Evolutionary conservation across 2,329 filamentous ascomycete species (phyloP), one percentile per base, ranked within the genome.

Genomic region (Hypoxylon sp.): DNA sequence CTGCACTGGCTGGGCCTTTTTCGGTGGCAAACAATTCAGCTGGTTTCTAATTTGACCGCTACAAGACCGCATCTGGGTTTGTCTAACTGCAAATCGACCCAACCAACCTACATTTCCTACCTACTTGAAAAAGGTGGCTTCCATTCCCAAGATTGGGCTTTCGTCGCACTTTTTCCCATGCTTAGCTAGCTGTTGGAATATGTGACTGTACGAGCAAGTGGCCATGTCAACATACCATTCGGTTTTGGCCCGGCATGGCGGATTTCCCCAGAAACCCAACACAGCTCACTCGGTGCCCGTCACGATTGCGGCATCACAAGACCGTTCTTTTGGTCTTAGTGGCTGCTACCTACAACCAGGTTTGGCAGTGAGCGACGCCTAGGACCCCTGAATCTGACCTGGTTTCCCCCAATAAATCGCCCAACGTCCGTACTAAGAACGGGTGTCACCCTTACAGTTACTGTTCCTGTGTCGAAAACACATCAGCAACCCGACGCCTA

Each of bases 251-350:
- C 66, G 63, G 57, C 40, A 67, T 69, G 48, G 55, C 64, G 64
- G 67, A 65, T 69, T 67, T 67, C 67, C 67, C 64, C 67, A 69
- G 67, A 69, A 53, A 64, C 53, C 64, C 64, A 67, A 67, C 67
- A 61, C 46, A 60, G 30, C 52, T 62, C 54, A 30, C 58, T 65
- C 55, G 54, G 61, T 20, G 61, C 42, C 54, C 55, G 51, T 61
- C 67, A 64, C 61, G 64, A 66, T 53, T 48, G 49, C 49, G 33
- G 56, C 57, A 52, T 69, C 67, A 69, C 64, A 69, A 67, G 64
- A 67, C 67, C 40, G 56, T 64, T 53, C 16, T 40, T 61, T 58
- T 51, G 46, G 58, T 67, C 57, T 53, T 63, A 67, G 57, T 60
- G 61, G 55, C 48, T 65, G 49, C 67, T 62, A 58, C 64, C 57